Evolutionary conservation across 768 basidiomycete species (phyloP).

Genomic region (Hortiboletus flavorubellus): DNA sequence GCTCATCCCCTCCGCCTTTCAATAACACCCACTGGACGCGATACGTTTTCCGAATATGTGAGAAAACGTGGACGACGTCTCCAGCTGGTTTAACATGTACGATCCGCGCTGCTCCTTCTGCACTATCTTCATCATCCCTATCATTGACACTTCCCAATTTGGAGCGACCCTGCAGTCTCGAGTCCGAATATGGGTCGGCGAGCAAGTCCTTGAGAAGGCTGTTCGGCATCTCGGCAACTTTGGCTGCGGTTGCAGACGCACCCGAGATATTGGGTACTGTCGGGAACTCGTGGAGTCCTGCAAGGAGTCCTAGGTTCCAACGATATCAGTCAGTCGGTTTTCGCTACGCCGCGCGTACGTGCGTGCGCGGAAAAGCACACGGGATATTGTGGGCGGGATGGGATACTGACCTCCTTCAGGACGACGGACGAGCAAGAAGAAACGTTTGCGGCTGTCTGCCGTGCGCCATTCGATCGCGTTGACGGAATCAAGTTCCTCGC

Average conservation of each 20-base stretch:
- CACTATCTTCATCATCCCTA: not conserved
- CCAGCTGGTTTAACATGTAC: constrained; percentile 50
- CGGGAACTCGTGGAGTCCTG: constrained; percentile 88
- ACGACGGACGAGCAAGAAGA: constrained; percentile 75
- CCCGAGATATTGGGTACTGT: constrained; percentile 53
- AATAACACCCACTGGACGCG: constrained; percentile 68
- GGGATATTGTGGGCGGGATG: not conserved
- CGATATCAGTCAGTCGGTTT: constrained; percentile 5
- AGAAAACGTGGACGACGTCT: constrained; percentile 79
- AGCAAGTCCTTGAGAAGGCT: constrained; percentile 41
- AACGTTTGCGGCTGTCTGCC: constrained; percentile 39
- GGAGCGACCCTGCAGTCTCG: not conserved
- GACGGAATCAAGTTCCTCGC: constrained; percentile 83
- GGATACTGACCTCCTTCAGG: constrained; percentile 69
- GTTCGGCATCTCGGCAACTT: constrained; percentile 32
- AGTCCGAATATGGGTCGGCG: constrained; percentile 16
- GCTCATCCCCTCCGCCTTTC: constrained; percentile 51
- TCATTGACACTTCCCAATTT: not conserved
- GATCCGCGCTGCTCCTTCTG: constrained; percentile 30
- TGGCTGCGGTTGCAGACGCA: constrained; percentile 34
- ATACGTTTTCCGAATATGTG: constrained; percentile 88
- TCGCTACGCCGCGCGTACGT: not conserved
- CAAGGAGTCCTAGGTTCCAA: constrained; percentile 67
- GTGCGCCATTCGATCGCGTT: constrained; percentile 80
- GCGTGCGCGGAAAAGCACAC: not conserved